These are phyloP conservation scores for Austroboletus niveus DNA, from an alignment of 1,284 basidiomycete genomes.

Conservation along the genomic window DNA sequence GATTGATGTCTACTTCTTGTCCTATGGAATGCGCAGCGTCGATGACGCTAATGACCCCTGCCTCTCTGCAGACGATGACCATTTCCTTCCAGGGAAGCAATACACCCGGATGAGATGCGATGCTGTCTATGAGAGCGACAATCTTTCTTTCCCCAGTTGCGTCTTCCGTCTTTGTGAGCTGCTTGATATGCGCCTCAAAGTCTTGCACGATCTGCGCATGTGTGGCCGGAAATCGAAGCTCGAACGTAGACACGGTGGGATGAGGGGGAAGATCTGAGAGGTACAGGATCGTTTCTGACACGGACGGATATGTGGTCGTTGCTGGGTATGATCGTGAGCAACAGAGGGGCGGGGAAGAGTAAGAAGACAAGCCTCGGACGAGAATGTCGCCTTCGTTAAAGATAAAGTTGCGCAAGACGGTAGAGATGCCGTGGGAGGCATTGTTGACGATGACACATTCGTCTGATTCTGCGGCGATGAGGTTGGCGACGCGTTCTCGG, in stretches of 20 bases:
- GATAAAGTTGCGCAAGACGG: slow-evolving; percentile 59
- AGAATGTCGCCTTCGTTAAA: slow-evolving; percentile 48
- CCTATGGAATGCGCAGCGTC: slow-evolving; percentile 89
- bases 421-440: slow-evolving; percentile 66
- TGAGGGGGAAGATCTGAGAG: slow-evolving; percentile 57
- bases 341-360: not conserved
- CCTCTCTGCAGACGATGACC: slow-evolving; percentile 65
- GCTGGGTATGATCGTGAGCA: slow-evolving; percentile 37
- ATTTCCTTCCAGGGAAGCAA: slow-evolving; percentile 80
- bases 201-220: slow-evolving; percentile 55
- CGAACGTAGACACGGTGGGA: slow-evolving; percentile 50
- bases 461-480: slow-evolving; percentile 58
- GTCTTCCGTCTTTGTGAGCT: slow-evolving; percentile 10
- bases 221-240: slow-evolving; percentile 62
- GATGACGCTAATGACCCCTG: slow-evolving; percentile 67
- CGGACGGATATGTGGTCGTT: slow-evolving; percentile 65
- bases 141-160: slow-evolving; percentile 44
- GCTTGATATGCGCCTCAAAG: slow-evolving; percentile 49
- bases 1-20: slow-evolving; percentile 57
- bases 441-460: slow-evolving; percentile 71
- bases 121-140: slow-evolving; percentile 75
- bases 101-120: slow-evolving; percentile 71
- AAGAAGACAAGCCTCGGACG: slow-evolving; percentile 32
- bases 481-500: slow-evolving; percentile 52
- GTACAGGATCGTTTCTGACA: slow-evolving; percentile 57